Percentiles rank a stretch among this genome's conserved stretches.
Evolutionary conservation across 805 yeast genomes (phyloP).

Genomic region (Yamadazyma kitorensis): DNA sequence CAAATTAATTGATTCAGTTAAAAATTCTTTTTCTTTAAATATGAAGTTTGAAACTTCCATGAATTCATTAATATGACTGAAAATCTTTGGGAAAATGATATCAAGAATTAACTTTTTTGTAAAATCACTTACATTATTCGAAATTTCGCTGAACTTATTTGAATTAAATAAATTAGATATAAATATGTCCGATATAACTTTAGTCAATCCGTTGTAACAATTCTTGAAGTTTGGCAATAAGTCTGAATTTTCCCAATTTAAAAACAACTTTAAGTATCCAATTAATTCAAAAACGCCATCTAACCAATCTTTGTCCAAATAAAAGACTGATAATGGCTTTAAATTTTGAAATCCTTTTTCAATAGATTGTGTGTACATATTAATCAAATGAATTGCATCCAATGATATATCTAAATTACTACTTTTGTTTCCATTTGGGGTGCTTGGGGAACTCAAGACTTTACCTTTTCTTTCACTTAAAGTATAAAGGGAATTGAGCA

Average conservation of each 20-base stretch:
- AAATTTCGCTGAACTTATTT: conserved; percentile 20
- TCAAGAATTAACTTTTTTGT: conserved; percentile 33
- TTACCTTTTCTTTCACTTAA: conserved; percentile 29
- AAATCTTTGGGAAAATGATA: conserved; percentile 32
- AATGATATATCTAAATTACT: conserved; percentile 22
- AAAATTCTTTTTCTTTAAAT: conserved; percentile 30
- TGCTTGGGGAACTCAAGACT: conserved; percentile 31
- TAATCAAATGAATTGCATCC: conserved; percentile 36
- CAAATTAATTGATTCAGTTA: conserved; percentile 22
- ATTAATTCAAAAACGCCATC: conserved; percentile 39
- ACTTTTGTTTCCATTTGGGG: conserved; percentile 21
- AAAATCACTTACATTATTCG: conserved; percentile 29
- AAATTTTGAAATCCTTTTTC: conserved; percentile 26
- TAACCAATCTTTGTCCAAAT: conserved; percentile 29
- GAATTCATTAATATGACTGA: conserved; percentile 34
- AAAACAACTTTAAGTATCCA: conserved; percentile 29
- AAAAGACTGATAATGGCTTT: conserved; percentile 21
- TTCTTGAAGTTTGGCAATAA: conserved; percentile 13
- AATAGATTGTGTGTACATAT: conserved; percentile 29
- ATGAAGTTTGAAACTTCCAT: conserved; percentile 31
- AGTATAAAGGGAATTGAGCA: conserved; percentile 28
- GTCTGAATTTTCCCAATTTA: conserved; percentile 21
- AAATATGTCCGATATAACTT: conserved; percentile 34
- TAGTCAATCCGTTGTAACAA: conserved; percentile 25
- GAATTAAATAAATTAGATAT: conserved; percentile 24